phyloP scores from a whole-genome alignment of 169 alveolate genomes.

The Sarcocystis neurona region DNA sequence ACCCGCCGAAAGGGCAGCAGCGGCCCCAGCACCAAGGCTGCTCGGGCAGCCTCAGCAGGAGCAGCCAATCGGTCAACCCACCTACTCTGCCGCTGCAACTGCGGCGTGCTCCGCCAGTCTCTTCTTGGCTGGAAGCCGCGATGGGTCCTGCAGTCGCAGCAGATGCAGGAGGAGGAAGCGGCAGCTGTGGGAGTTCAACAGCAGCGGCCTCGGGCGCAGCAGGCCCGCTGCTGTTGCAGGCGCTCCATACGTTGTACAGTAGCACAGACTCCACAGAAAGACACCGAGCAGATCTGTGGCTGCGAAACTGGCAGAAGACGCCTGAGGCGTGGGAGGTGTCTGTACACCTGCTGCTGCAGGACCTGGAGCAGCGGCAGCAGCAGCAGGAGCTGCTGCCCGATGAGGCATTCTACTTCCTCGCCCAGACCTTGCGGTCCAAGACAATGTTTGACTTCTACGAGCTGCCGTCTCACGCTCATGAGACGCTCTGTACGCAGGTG shows the following conservation, averaged over 20 bases:
- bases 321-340: background rate
- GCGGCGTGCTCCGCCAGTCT: too few relatives aligned
- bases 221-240: background rate
- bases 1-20: too few relatives aligned
- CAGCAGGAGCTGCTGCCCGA: background rate
- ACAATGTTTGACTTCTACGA: constrained; percentile 2
- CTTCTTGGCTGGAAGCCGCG: too few relatives aligned
- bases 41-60: too few relatives aligned
- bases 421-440: constrained; percentile 1
- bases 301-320: constrained; percentile 4
- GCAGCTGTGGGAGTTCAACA: too few relatives aligned
- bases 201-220: too few relatives aligned
- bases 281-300: background rate
- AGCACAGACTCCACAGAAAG: background rate
- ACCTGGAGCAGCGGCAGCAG: too few relatives aligned
- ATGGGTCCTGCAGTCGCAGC: too few relatives aligned
- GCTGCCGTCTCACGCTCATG: background rate
- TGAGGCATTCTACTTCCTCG: constrained; percentile 15
- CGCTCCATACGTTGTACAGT: background rate
- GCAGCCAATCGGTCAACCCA: too few relatives aligned
- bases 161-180: too few relatives aligned
- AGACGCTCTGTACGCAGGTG: background rate
- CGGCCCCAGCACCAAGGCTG: too few relatives aligned
- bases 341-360: background rate
- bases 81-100: too few relatives aligned